These are phyloP conservation scores for Narthecium ossifragum DNA, from an alignment of 106 monocot genomes.

Conservation along the genomic window DNA sequence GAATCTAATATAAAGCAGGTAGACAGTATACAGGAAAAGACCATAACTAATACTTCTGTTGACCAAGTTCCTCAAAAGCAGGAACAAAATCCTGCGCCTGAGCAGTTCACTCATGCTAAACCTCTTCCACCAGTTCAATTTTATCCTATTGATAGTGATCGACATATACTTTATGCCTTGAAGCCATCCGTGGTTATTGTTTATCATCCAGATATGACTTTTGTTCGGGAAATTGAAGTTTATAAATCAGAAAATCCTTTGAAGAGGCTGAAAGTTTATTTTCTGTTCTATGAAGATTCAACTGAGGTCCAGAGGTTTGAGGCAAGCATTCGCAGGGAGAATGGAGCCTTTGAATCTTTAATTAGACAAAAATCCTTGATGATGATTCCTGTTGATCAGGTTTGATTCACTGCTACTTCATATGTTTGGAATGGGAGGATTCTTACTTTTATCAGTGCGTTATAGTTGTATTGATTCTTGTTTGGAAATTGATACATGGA, in stretches of 20 bases:
- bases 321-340: conserved; percentile 83
- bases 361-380: conserved; percentile 98
- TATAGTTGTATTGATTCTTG: too few relatives aligned
- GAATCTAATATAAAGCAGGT: conserved; percentile 10
- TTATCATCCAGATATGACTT: conserved; percentile 89
- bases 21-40: conserved; percentile 3
- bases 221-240: conserved; percentile 94
- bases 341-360: conserved; percentile 90
- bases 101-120: conserved; percentile 23
- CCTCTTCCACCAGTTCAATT: conserved; percentile 84
- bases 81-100: conserved; percentile 5
- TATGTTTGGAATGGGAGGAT: too few relatives aligned
- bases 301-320: conserved; percentile 95
- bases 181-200: conserved; percentile 83
- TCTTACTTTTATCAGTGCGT: too few relatives aligned
- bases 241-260: conserved; percentile 92
- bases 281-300: conserved; percentile 95
- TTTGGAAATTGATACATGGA: too few relatives aligned
- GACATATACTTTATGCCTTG: conserved; percentile 56
- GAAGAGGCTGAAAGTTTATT: conserved; percentile 75
- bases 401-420: conserved; percentile 8
- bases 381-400: conserved; percentile 98
- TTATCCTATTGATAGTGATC: conserved; percentile 79
- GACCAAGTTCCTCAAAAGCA: conserved; percentile 24
- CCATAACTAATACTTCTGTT: background rate